phyloP scores from a whole-genome alignment of 768 basidiomycete species.

The Mrakia gelida region DNA sequence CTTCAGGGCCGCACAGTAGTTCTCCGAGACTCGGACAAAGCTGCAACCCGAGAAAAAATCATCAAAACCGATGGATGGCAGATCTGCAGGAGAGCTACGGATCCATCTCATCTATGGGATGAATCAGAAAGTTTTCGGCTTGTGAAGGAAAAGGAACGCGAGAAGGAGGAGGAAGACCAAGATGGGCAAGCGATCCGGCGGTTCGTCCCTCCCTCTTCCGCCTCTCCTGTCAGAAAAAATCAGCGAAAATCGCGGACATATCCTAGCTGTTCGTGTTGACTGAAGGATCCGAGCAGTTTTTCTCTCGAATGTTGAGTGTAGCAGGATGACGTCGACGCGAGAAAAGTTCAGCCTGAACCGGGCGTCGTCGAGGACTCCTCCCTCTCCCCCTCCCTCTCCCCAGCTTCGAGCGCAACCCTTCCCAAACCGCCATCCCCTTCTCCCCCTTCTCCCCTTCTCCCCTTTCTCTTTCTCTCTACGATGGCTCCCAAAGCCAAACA shows the following conservation, averaged over 20 bases:
- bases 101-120: too few relatives aligned
- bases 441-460: background rate
- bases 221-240: background rate
- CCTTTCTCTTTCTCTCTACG: background rate
- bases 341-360: background rate
- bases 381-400: background rate
- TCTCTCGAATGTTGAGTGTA: too few relatives aligned
- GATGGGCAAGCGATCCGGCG: background rate
- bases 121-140: too few relatives aligned
- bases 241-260: too few relatives aligned
- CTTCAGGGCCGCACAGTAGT: too few relatives aligned
- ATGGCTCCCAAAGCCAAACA: conserved; percentile 10
- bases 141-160: background rate
- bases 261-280: too few relatives aligned
- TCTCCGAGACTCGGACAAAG: too few relatives aligned
- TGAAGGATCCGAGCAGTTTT: too few relatives aligned
- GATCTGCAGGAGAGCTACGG: too few relatives aligned
- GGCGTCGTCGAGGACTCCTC: background rate
- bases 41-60: too few relatives aligned
- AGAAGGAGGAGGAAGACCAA: background rate
- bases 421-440: background rate
- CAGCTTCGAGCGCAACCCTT: background rate
- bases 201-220: background rate
- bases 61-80: too few relatives aligned
- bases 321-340: too few relatives aligned